Conservation (phyloP, 805 yeast species). For the Starmera amethionina region DNA sequence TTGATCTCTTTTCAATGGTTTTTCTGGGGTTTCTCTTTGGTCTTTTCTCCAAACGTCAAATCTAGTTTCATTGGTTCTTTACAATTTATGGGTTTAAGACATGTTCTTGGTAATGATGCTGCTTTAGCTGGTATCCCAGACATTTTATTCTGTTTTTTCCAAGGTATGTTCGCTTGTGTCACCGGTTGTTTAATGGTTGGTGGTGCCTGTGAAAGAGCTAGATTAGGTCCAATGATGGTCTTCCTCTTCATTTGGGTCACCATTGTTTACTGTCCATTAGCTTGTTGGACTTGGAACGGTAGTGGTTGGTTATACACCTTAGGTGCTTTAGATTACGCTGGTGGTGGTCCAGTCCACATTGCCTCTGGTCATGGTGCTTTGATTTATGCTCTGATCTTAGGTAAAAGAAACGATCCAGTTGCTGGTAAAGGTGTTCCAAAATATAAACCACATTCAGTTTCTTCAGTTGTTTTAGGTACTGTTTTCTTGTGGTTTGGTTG, state of each 20-base stretch:
- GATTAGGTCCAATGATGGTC: slow-evolving; percentile 94
- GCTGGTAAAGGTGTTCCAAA: slow-evolving; percentile 65
- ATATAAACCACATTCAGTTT: slow-evolving; percentile 89
- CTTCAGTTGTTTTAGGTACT: slow-evolving; percentile 86
- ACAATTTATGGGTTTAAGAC: slow-evolving; percentile 68
- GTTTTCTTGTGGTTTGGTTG: slow-evolving; percentile 97
- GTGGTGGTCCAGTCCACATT: slow-evolving; percentile 98
- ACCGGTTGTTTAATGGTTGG: slow-evolving; percentile 94
- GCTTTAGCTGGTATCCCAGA: slow-evolving; percentile 71
- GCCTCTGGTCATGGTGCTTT: slow-evolving; percentile 91
- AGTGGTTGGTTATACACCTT: slow-evolving; percentile 80
- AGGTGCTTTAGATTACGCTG: slow-evolving; percentile 93
- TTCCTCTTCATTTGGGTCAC: slow-evolving; percentile 92
- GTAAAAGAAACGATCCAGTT: slow-evolving; percentile 83
- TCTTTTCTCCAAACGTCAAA: slow-evolving; percentile 59
- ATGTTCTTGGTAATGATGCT: slow-evolving; percentile 75
- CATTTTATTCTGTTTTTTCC: slow-evolving; percentile 81
- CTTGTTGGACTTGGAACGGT: slow-evolving; percentile 96
- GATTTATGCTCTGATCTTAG: slow-evolving; percentile 85
- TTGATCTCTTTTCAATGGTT: slow-evolving; percentile 92
- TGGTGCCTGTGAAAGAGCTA: slow-evolving; percentile 96
- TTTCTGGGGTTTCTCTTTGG: slow-evolving; percentile 94
- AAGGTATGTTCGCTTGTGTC: slow-evolving; percentile 93
- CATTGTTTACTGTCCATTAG: slow-evolving; percentile 90
- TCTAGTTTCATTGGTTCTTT: slow-evolving; percentile 72